phyloP scores from a whole-genome alignment of 345 rosid genomes.

The Hypericum androsaemum region DNA sequence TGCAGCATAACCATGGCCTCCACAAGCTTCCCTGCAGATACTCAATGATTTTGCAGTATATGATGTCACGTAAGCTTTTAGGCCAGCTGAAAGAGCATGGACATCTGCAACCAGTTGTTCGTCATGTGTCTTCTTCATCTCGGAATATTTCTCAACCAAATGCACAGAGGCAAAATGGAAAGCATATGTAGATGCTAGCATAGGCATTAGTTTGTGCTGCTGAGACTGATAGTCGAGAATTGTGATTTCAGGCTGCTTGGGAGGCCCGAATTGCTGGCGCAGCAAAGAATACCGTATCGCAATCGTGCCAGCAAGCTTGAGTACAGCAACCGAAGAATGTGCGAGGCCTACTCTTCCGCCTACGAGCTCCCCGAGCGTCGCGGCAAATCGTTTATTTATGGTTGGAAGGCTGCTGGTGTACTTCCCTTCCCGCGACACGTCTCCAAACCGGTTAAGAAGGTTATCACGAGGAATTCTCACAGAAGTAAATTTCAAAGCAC shows the following conservation, averaged over 20 bases:
- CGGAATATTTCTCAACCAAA: slow-evolving; percentile 67
- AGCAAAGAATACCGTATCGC: slow-evolving; percentile 81
- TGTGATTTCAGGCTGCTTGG: slow-evolving; percentile 89
- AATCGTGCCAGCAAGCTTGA: slow-evolving; percentile 70
- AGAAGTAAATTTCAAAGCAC: slow-evolving; percentile 72
- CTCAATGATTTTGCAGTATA: slow-evolving; percentile 81
- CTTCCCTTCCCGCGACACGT: slow-evolving; percentile 84
- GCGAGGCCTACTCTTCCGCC: slow-evolving; percentile 96
- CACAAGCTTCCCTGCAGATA: slow-evolving; percentile 92
- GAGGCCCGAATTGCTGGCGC: slow-evolving; percentile 97
- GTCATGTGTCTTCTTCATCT: slow-evolving; percentile 73
- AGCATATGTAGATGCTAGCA: slow-evolving; percentile 93
- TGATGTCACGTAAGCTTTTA: slow-evolving; percentile 86
- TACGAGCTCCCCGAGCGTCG: slow-evolving; percentile 95
- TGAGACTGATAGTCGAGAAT: slow-evolving; percentile 99
- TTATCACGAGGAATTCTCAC: slow-evolving; percentile 93
- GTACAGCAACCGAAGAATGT: slow-evolving; percentile 75
- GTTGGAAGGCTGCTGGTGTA: slow-evolving; percentile 88
- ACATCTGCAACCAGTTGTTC: slow-evolving; percentile 83
- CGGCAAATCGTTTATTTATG: slow-evolving; percentile 86
- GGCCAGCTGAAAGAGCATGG: slow-evolving; percentile 94
- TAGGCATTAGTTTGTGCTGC: slow-evolving; percentile 99
- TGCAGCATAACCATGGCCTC: slow-evolving; percentile 99
- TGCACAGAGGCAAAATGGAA: slow-evolving; percentile 72
- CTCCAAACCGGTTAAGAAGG: slow-evolving; percentile 97